Evolutionary conservation across 169 alveolate species (phyloP).

Genomic region (Toxoplasma gondii): DNA sequence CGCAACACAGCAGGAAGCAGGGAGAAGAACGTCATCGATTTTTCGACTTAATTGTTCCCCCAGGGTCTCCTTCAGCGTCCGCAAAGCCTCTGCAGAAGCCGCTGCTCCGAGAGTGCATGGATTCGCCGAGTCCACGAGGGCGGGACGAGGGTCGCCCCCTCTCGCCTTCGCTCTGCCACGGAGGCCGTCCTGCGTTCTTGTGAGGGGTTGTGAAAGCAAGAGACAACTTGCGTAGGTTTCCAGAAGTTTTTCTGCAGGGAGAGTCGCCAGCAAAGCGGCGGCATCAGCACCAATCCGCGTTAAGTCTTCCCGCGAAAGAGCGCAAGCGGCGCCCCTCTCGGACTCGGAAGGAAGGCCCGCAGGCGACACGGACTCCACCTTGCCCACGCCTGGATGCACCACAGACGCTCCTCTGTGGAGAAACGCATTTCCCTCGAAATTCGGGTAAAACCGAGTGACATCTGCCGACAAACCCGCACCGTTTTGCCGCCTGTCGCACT

Average conservation of each 20-base stretch:
- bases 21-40: conserved; percentile 2
- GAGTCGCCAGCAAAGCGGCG: background rate
- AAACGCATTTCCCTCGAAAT: no score
- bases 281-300: background rate
- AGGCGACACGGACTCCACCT: no score
- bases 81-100: background rate
- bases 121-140: background rate
- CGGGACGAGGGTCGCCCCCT: background rate
- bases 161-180: no score
- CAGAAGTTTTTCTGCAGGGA: conserved; percentile 7
- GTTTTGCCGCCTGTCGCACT: no score
- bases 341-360: no score
- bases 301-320: background rate
- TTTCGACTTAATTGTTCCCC: background rate
- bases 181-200: background rate
- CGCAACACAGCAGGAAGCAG: conserved; percentile 37
- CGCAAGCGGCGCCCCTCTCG: background rate
- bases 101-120: background rate
- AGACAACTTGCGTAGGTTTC: conserved; percentile 14
- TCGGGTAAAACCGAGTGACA: no score
- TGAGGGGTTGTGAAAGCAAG: background rate
- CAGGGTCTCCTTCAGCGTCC: background rate
- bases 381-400: no score
- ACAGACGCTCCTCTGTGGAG: no score
- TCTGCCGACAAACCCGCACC: no score